Percentiles rank a stretch among this genome's conserved stretches.
Evolutionary conservation across 2,329 filamentous ascomycete genomes (phyloP).

Genomic region (Alternaria brassicae): DNA sequence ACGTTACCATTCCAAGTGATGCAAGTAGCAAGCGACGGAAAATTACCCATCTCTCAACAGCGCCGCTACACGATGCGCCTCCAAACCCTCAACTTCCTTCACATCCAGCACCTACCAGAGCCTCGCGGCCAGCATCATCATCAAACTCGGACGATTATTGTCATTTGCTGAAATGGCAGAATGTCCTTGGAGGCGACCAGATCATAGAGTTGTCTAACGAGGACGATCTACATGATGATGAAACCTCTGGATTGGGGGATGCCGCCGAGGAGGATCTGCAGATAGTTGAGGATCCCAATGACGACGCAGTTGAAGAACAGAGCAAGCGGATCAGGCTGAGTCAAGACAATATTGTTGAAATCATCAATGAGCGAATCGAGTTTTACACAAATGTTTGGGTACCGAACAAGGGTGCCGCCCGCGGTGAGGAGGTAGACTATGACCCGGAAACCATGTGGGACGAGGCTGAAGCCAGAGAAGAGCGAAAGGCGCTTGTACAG

Average conservation of each 20-base stretch:
- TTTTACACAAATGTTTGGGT: constrained; percentile 28
- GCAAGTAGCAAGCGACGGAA: constrained; percentile 13
- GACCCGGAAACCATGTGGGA: constrained; percentile 31
- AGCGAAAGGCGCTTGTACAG: constrained; percentile 18
- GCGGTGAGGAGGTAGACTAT: constrained; percentile 16
- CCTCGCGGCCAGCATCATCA: neutral
- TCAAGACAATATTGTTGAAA: constrained; percentile 21
- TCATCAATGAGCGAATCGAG: constrained; percentile 40
- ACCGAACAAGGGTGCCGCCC: constrained; percentile 19
- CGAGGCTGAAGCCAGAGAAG: constrained; percentile 24
- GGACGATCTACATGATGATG: constrained; percentile 18
- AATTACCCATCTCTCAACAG: constrained; percentile 2
- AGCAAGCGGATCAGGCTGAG: constrained; percentile 18
- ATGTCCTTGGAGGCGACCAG: constrained; percentile 2
- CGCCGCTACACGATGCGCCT: neutral
- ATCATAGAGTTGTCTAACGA: constrained; percentile 12
- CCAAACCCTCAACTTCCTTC: neutral
- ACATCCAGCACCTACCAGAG: neutral
- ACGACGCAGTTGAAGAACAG: constrained; percentile 3
- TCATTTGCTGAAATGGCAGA: constrained; percentile 41
- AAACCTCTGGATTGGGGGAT: constrained; percentile 2
- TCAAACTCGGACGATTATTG: constrained; percentile 21
- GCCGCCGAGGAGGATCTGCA: constrained; percentile 18
- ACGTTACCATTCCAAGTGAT: neutral
- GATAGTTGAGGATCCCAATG: neutral